Evolutionary conservation across 2,329 filamentous ascomycete genomes (phyloP), one percentile per base, ranked within the genome.

Genomic region (Magnaporthiopsis rhizophila): DNA sequence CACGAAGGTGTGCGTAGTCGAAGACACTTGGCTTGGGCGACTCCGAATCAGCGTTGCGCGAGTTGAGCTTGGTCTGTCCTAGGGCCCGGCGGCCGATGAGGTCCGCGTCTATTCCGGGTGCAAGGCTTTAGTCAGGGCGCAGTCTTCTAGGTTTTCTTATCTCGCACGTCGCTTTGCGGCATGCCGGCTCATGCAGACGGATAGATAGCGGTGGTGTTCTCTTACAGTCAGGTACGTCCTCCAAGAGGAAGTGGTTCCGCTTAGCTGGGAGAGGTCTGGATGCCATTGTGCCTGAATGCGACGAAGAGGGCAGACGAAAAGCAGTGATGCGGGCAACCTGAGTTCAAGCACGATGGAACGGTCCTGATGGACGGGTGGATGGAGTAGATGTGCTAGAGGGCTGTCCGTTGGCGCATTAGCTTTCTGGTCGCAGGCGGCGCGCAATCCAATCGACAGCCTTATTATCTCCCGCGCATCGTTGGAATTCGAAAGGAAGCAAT

Each of bases 1-100:
- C 94, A 72, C 94, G 90, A 62, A 99, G 83, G 75, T 99, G 95
- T 68, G 93, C 94, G 76, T 99, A 99, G 77, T 98, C 95, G 74
- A 99, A 97, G 60, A 89, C 86, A 62, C 91, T 92, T 66, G 95
- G 81, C 69, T 89, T 87, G 69, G 89, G 83, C 60, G 86, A 81
- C 74, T 91, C 91, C 65, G 87, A 86, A 68, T 91, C 88, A 56
- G 88, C 80, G 71, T 92, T 87, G 79, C 92, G 95, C 63, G 93
- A 87, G 12, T 89, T 88, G 68, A 99, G 84, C 77, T 96, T 90
- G 30, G 95, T 99, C 78, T 97, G 93, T 60, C 94, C 95, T 59
- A 99, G 83, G 70, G 94, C 90, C 72, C 95, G 90, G 73, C 92
- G 89, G 75, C 88, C 81, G 68, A 97, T 86, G 64, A 97, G 87